Conservation (phyloP, 169 alveolate species). For the Cryptosporidium bovis region DNA sequence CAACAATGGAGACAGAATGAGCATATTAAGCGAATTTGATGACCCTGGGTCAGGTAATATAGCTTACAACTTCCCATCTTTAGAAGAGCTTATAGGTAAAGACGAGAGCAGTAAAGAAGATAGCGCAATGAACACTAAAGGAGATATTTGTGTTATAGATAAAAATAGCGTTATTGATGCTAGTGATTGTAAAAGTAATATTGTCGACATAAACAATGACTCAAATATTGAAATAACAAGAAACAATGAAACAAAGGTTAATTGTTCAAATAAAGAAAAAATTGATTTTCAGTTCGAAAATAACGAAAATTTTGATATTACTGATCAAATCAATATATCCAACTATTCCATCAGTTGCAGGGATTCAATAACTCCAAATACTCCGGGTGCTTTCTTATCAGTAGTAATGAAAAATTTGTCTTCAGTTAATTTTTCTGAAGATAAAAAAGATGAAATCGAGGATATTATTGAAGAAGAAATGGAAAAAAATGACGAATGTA, state of each 20-base stretch:
- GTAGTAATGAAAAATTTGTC: conserved; percentile 68
- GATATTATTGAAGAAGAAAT: not conserved
- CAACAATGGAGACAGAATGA: conserved; percentile 13
- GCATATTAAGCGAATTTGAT: conserved; percentile 62
- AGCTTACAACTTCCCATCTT: conserved; percentile 62
- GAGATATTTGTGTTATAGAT: not conserved
- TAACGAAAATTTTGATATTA: conserved; percentile 1
- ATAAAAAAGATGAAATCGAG: conserved; percentile 1
- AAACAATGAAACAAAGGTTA: not conserved
- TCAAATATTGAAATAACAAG: not conserved
- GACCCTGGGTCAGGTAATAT: conserved; percentile 49
- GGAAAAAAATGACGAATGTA: not conserved
- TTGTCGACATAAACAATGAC: not conserved
- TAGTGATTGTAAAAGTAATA: not conserved
- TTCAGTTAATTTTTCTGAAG: conserved; percentile 50
- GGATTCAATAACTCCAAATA: conserved; percentile 62
- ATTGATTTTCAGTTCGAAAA: not conserved
- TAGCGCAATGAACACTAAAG: not conserved
- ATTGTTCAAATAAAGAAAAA: not conserved
- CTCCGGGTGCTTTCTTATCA: conserved; percentile 71
- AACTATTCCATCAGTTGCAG: conserved; percentile 26
- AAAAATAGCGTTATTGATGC: not conserved
- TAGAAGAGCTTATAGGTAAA: conserved; percentile 35
- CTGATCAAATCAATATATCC: conserved; percentile 36
- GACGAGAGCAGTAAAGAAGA: not conserved